Evolutionary conservation across 495 filamentous ascomycete species (phyloP).

Genomic region (Lentithecium fluviatile): DNA sequence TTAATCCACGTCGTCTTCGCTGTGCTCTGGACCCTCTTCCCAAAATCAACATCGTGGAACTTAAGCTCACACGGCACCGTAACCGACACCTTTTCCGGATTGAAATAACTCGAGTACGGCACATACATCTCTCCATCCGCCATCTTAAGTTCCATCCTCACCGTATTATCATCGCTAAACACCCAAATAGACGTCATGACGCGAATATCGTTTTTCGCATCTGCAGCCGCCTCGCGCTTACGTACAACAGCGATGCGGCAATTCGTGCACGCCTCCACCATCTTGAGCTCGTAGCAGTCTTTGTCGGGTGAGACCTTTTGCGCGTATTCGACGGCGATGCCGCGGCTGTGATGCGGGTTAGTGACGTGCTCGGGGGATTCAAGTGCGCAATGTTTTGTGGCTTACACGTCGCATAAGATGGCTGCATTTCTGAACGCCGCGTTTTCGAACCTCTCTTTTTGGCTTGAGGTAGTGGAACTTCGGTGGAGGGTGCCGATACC

Average conservation of each 20-base stretch:
- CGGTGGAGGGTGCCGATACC: slow-evolving; percentile 20
- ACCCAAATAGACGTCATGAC: slow-evolving; percentile 44
- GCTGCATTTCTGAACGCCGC: slow-evolving; percentile 41
- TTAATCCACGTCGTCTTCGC: slow-evolving; percentile 45
- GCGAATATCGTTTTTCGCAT: slow-evolving; percentile 24
- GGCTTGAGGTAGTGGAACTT: slow-evolving; percentile 28
- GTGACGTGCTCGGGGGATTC: background rate
- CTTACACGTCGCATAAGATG: slow-evolving; percentile 45
- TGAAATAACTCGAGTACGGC: slow-evolving; percentile 45
- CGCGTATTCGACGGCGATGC: slow-evolving; percentile 40
- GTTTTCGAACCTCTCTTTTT: slow-evolving; percentile 40
- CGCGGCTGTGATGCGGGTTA: slow-evolving; percentile 17
- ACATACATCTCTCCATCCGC: slow-evolving; percentile 41
- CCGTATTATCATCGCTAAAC: slow-evolving; percentile 40
- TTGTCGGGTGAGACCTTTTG: slow-evolving; percentile 35
- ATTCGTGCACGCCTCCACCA: slow-evolving; percentile 32
- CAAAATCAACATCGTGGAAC: slow-evolving; percentile 37
- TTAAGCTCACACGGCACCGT: slow-evolving; percentile 35
- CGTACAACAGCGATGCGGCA: slow-evolving; percentile 41
- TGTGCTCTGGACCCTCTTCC: slow-evolving; percentile 14
- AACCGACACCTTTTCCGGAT: slow-evolving; percentile 41
- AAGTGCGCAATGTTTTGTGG: background rate
- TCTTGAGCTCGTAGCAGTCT: slow-evolving; percentile 37
- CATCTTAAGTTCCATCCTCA: slow-evolving; percentile 44
- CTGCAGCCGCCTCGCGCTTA: slow-evolving; percentile 34